Conservation (phyloP, 1,139 yeast species). For the Yamadazyma atlantica region DNA sequence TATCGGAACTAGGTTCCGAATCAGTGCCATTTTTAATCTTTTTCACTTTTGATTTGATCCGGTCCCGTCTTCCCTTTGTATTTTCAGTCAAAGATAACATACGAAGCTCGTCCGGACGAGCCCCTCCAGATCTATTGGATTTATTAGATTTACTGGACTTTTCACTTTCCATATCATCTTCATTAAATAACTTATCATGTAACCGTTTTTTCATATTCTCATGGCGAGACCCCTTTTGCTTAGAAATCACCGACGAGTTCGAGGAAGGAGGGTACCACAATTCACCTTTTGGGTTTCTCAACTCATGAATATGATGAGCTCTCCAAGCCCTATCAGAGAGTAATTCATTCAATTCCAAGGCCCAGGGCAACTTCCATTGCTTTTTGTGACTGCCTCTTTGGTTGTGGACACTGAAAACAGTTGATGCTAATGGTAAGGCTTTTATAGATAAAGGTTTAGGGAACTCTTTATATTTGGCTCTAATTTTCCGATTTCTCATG, state of each 20-base stretch:
- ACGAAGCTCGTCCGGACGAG: conserved; percentile 3
- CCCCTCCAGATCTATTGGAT: neutral
- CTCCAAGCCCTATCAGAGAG: conserved; percentile 68
- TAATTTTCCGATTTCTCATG: conserved; percentile 64
- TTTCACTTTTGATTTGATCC: conserved; percentile 11
- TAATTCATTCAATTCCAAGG: conserved; percentile 63
- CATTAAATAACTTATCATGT: conserved; percentile 33
- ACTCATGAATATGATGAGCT: conserved; percentile 60
- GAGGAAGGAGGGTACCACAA: conserved; percentile 52
- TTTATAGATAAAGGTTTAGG: conserved; percentile 34
- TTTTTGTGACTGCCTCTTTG: conserved; percentile 19
- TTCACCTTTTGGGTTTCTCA: conserved; percentile 53
- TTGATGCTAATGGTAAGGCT: conserved; percentile 51
- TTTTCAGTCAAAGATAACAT: conserved; percentile 7
- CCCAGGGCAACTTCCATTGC: conserved; percentile 56
- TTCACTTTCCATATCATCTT: conserved; percentile 13
- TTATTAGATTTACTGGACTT: conserved; percentile 1
- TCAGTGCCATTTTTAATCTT: conserved; percentile 11
- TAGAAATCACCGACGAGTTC: conserved; percentile 4
- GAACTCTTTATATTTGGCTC: conserved; percentile 45
- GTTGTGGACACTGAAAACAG: conserved; percentile 48
- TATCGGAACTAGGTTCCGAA: conserved; percentile 9
- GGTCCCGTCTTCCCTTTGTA: conserved; percentile 11
- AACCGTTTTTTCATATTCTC: conserved; percentile 15
- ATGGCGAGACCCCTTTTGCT: conserved; percentile 1